These are phyloP conservation scores for Eucalyptus decipiens DNA, from an alignment of 345 rosid genomes.

Conservation along the genomic window DNA sequence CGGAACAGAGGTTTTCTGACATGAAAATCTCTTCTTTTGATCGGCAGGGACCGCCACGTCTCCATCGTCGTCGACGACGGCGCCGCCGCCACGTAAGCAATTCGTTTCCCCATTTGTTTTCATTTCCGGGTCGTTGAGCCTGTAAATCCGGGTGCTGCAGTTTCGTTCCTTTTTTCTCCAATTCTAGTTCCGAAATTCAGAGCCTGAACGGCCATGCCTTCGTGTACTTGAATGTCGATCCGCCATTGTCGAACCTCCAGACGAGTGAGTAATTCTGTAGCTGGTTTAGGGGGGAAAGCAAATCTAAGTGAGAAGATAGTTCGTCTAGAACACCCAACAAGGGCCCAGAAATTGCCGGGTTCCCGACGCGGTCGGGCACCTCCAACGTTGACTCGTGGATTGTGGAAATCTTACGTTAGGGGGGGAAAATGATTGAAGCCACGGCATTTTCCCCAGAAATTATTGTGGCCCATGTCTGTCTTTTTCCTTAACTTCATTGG, in stretches of 20 bases:
- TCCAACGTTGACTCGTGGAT: neutral
- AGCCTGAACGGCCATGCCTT: neutral
- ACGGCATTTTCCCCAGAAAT: neutral
- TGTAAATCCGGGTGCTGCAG: neutral
- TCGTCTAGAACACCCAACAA: neutral
- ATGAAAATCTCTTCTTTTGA: neutral
- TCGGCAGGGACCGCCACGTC: neutral
- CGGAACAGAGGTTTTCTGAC: neutral
- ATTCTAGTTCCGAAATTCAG: neutral
- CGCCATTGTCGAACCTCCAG: neutral
- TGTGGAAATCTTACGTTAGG: neutral
- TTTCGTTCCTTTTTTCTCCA: neutral
- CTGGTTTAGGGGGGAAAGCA: neutral
- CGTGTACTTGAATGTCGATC: neutral
- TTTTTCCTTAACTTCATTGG: neutral
- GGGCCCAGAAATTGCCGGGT: neutral
- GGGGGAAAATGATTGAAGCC: neutral
- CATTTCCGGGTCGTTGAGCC: neutral
- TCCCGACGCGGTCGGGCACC: neutral
- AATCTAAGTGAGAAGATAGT: neutral
- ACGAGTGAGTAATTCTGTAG: neutral
- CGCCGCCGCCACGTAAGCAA: slow-evolving; percentile 4
- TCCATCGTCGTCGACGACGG: neutral
- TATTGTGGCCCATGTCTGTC: neutral
- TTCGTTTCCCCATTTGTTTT: neutral